Evolutionary conservation across 169 alveolate genomes (phyloP).

Genomic region (Plasmodium falciparum): DNA sequence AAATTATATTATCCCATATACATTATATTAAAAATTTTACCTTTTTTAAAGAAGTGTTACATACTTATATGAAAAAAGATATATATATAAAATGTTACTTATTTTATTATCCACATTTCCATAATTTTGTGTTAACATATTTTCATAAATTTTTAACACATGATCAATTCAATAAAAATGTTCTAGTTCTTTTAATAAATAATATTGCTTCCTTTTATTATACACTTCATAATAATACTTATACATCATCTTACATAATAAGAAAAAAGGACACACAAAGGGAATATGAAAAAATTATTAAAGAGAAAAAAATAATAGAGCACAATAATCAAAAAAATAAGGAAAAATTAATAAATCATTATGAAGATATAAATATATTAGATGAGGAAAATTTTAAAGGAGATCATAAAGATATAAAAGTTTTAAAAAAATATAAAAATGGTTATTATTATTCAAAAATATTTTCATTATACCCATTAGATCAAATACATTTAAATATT

Average conservation of each 20-base stretch:
- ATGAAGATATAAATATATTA: background rate
- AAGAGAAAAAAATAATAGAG: background rate
- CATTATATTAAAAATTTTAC: constrained; percentile 15
- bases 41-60: constrained; percentile 41
- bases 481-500: background rate
- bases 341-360: background rate
- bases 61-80: constrained; percentile 10
- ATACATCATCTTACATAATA: too few relatives aligned
- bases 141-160: constrained; percentile 6
- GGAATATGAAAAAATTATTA: background rate
- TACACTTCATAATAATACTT: constrained; percentile 18
- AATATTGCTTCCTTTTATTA: constrained; percentile 27
- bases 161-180: constrained; percentile 2
- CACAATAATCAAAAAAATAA: background rate
- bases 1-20: constrained; percentile 8
- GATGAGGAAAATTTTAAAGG: background rate
- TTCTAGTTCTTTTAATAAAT: constrained; percentile 7
- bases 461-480: background rate
- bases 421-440: background rate
- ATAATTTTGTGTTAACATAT: constrained; percentile 20
- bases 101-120: background rate
- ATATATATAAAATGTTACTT: constrained; percentile 2
- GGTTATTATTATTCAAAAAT: background rate
- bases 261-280: background rate
- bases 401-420: background rate